Evolutionary conservation across 768 basidiomycete species (phyloP).

Genomic region (Russula virescens): DNA sequence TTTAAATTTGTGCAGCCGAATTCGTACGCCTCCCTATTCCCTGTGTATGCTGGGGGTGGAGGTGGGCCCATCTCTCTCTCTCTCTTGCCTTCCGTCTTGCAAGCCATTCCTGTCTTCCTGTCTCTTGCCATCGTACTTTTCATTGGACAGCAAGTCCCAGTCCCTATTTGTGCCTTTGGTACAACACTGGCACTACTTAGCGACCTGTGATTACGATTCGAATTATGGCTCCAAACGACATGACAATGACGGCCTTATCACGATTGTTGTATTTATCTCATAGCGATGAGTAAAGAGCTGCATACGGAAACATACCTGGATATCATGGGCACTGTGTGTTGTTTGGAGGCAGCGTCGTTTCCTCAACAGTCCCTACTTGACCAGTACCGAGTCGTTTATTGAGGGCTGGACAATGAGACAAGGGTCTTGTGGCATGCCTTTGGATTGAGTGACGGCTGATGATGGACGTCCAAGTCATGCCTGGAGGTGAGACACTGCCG

Average conservation of each 20-base stretch:
- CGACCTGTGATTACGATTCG: not conserved
- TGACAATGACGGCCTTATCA: not conserved
- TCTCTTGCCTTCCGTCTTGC: not conserved
- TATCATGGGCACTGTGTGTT: conserved; percentile 17
- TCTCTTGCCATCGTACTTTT: not conserved
- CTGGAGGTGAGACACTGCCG: not conserved
- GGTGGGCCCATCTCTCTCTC: not conserved
- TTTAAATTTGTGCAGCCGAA: too few species aligned
- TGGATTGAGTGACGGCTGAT: too few species aligned
- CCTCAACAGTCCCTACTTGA: conserved; percentile 18
- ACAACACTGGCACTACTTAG: not conserved
- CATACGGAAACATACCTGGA: conserved; percentile 8
- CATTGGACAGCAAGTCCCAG: not conserved
- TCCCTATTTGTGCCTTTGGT: not conserved
- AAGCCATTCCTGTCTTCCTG: not conserved
- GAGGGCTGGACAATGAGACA: conserved; percentile 22
- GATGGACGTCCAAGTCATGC: not conserved
- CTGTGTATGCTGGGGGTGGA: conserved; percentile 21
- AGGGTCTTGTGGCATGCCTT: conserved; percentile 13
- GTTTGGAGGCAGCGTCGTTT: conserved; percentile 10
- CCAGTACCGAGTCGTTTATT: conserved; percentile 20
- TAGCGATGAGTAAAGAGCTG: not conserved
- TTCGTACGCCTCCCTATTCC: too few species aligned
- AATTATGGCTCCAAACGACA: not conserved
- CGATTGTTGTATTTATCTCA: not conserved